Evolutionary conservation across 208 protist species (phyloP).

Genomic region (Wallacemonas sp.): DNA sequence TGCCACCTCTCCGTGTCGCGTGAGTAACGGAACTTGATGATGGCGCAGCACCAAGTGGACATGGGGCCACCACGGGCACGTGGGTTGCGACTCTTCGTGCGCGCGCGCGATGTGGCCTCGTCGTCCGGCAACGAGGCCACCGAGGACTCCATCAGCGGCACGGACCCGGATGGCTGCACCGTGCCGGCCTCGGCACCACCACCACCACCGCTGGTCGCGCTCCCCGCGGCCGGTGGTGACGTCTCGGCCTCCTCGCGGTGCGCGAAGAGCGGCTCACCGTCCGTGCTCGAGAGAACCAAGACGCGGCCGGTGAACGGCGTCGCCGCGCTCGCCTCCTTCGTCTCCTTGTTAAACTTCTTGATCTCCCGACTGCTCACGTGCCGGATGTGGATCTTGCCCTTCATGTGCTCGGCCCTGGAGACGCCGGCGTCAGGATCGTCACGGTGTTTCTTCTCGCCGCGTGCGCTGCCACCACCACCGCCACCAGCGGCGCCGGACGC

Average conservation of each 20-base stretch:
- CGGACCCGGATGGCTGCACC: neutral
- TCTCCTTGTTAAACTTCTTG: slow-evolving; percentile 24
- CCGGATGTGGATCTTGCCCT: slow-evolving; percentile 16
- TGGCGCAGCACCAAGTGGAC: slow-evolving; percentile 30
- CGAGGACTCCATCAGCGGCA: too few relatives aligned
- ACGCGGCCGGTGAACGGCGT: slow-evolving; percentile 26
- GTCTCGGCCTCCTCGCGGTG: neutral
- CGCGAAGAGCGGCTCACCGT: slow-evolving; percentile 27
- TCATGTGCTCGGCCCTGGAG: slow-evolving; percentile 21
- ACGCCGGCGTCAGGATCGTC: slow-evolving; percentile 4
- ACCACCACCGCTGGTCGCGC: too few relatives aligned
- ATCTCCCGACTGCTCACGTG: slow-evolving; percentile 33
- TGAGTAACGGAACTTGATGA: slow-evolving; percentile 58
- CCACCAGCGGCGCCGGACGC: neutral
- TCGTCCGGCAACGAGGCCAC: too few relatives aligned
- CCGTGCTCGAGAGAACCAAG: slow-evolving; percentile 29
- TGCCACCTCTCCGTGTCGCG: slow-evolving; percentile 73
- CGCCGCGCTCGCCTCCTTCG: neutral
- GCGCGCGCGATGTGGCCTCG: too few relatives aligned
- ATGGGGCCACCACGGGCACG: slow-evolving; percentile 13
- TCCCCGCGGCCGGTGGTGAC: too few relatives aligned
- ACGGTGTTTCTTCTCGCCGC: neutral
- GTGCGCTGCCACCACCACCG: neutral
- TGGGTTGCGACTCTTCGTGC: neutral
- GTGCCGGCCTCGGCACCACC: neutral